These are phyloP conservation scores for Colletotrichum sansevieriae DNA, from an alignment of 2,329 filamentous ascomycete species.

Conservation along the genomic window DNA sequence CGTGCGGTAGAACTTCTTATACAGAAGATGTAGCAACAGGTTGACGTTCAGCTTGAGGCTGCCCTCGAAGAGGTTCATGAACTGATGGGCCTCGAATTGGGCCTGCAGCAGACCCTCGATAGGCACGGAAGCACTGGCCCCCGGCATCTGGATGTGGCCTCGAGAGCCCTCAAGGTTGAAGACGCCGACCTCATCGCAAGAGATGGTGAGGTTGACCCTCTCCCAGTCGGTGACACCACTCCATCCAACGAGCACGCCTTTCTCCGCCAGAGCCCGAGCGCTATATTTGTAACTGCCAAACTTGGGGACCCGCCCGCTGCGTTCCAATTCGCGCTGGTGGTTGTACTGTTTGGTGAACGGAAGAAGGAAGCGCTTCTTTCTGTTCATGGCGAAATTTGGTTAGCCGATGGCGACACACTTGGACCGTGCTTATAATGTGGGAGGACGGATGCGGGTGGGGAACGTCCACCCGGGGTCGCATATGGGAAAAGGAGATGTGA, in stretches of 20 bases:
- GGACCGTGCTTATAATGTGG: conserved; percentile 40
- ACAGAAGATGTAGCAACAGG: conserved; percentile 93
- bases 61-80: conserved; percentile 93
- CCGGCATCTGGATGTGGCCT: conserved; percentile 95
- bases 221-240: conserved; percentile 88
- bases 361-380: conserved; percentile 92
- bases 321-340: conserved; percentile 94
- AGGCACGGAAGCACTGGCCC: conserved; percentile 87
- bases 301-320: conserved; percentile 89
- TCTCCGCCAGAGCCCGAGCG: conserved; percentile 87
- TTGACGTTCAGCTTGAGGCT: conserved; percentile 94
- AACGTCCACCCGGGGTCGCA: conserved; percentile 17
- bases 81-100: conserved; percentile 97
- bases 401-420: conserved; percentile 41
- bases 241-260: conserved; percentile 95
- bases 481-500: neutral
- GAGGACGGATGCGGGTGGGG: neutral
- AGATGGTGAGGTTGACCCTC: conserved; percentile 93
- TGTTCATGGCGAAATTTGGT: conserved; percentile 50
- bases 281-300: conserved; percentile 99
- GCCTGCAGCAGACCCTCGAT: conserved; percentile 95
- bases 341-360: conserved; percentile 99
- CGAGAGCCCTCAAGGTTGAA: conserved; percentile 93
- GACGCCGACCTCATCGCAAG: conserved; percentile 91
- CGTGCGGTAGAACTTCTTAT: conserved; percentile 96